Percentiles rank a stretch among this genome's conserved stretches.
These are phyloP conservation scores for Penium margaritaceum DNA, from an alignment of 139 green algal genomes.

Conservation along the genomic window DNA sequence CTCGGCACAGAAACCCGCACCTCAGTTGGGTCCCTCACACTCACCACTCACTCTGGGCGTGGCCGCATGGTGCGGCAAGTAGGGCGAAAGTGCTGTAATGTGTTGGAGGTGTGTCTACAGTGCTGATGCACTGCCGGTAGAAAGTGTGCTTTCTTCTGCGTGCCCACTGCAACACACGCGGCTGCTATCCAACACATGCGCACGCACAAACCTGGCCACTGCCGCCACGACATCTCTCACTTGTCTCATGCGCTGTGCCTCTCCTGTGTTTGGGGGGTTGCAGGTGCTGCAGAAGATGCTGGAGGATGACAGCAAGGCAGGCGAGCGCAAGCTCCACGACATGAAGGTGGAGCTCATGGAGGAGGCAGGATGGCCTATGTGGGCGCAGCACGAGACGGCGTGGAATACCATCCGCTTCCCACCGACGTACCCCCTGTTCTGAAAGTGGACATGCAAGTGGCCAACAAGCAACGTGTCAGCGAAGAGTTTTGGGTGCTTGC, in stretches of 20 bases:
- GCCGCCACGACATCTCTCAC: too few species aligned
- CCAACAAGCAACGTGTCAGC: too few species aligned
- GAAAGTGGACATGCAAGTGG: too few species aligned
- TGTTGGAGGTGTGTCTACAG: not conserved
- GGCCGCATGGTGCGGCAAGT: too few species aligned
- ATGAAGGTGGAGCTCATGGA: conserved; percentile 18
- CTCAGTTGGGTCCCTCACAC: too few species aligned
- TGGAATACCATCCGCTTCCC: conserved; percentile 26
- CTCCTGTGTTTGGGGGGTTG: not conserved
- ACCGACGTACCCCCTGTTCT: conserved; percentile 19
- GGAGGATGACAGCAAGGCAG: conserved; percentile 31
- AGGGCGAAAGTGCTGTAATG: too few species aligned
- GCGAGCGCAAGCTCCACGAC: conserved; percentile 4
- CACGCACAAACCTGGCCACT: too few species aligned
- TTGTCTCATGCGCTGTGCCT: not conserved
- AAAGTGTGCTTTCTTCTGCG: not conserved
- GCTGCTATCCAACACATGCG: not conserved
- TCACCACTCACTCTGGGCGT: too few species aligned
- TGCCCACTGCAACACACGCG: not conserved
- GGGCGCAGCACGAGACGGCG: conserved; percentile 24
- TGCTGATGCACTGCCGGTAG: not conserved
- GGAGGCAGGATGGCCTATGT: not conserved
- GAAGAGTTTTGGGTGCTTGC: too few species aligned
- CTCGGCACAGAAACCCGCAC: too few species aligned
- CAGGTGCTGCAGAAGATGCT: conserved; percentile 20